Percentiles rank a stretch among this genome's conserved stretches.
Evolutionary conservation across 208 protist genomes (phyloP).

Genomic region (Tritrichomonas musculus): DNA sequence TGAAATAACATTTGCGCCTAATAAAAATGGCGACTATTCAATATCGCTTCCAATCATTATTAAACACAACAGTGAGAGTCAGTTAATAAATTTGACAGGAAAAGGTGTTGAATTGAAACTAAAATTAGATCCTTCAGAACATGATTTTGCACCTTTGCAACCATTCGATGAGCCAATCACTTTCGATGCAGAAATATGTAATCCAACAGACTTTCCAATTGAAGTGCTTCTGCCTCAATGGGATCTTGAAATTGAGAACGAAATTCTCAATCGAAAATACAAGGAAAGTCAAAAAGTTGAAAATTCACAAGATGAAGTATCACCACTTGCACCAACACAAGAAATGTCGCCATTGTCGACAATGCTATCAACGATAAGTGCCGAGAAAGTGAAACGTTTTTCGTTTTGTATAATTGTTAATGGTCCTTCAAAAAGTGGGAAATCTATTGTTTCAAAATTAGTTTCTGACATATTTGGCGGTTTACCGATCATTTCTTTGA

Average conservation of each 20-base stretch:
- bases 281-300: too few species aligned
- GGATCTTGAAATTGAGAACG: not conserved
- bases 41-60: not conserved
- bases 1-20: not conserved
- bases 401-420: conserved; percentile 18
- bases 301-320: not conserved
- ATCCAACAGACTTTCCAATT: not conserved
- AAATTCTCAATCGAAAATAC: too few species aligned
- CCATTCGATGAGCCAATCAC: not conserved
- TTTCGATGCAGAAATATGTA: not conserved
- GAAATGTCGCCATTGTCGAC: too few species aligned
- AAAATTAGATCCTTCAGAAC: not conserved
- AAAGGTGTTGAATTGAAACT: not conserved
- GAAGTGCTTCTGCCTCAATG: not conserved
- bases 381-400: not conserved
- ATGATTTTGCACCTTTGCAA: not conserved
- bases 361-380: too few species aligned
- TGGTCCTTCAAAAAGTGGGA: not conserved
- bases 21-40: not conserved
- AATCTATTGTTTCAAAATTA: not conserved
- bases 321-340: too few species aligned
- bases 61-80: not conserved
- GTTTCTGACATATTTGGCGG: not conserved
- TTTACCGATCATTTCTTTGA: not conserved
- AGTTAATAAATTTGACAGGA: not conserved